Conservation (phyloP, 331 rosid genomes). For the Malus hybrid region DNA sequence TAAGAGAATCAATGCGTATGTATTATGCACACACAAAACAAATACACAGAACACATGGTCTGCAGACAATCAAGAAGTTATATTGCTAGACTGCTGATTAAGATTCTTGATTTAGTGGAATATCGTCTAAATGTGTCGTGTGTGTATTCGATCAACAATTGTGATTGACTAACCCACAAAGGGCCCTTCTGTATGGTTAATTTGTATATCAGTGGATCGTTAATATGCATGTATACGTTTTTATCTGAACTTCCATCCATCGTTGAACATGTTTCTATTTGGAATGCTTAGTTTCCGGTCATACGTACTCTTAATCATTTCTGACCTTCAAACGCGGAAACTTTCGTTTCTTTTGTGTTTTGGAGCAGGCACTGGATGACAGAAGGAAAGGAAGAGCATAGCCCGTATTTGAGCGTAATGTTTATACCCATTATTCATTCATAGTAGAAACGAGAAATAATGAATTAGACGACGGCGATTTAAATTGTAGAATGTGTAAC, state of each 20-base stretch:
- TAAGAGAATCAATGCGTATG: too few relatives aligned
- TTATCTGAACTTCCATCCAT: neutral
- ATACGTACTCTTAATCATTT: neutral
- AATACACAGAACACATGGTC: neutral
- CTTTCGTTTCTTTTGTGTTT: neutral
- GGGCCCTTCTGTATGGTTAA: neutral
- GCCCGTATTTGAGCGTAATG: neutral
- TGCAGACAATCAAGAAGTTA: neutral
- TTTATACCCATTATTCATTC: conserved; percentile 26
- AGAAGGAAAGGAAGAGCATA: conserved; percentile 73
- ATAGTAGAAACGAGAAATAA: conserved; percentile 1
- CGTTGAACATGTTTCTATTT: neutral
- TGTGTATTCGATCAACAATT: neutral
- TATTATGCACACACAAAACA: neutral
- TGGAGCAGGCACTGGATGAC: conserved; percentile 75
- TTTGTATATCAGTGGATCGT: neutral
- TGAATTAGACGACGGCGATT: conserved; percentile 1
- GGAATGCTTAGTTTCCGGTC: neutral
- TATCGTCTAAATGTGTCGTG: neutral
- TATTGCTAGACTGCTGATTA: neutral
- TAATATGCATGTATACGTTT: neutral
- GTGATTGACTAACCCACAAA: neutral
- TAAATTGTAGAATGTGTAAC: neutral
- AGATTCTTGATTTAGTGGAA: neutral
- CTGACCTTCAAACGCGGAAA: neutral